These are phyloP conservation scores for Carnegiea gigantea DNA, from an alignment of 179 eudicot genomes.

Conservation along the genomic window DNA sequence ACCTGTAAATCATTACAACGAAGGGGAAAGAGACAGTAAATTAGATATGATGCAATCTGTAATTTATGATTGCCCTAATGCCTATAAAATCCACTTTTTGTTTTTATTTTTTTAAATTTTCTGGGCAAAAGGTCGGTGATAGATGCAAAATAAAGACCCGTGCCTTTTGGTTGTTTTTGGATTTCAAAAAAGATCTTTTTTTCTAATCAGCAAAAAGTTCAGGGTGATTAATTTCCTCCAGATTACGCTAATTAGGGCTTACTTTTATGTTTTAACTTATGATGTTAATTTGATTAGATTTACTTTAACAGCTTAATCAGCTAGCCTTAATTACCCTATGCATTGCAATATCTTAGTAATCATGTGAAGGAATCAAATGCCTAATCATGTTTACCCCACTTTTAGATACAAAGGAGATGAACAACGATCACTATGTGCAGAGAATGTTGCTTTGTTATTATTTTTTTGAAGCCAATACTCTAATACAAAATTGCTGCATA, in stretches of 20 bases:
- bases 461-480: too few species aligned
- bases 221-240: background rate
- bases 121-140: constrained; percentile 9
- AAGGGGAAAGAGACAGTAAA: constrained; percentile 7
- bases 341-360: constrained; percentile 12
- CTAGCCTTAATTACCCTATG: background rate
- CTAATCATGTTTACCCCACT: background rate
- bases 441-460: too few species aligned
- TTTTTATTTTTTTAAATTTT: background rate
- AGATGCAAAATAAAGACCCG: background rate
- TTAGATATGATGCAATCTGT: constrained; percentile 16
- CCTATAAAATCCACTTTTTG: background rate
- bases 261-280: constrained; percentile 1
- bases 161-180: constrained; percentile 1
- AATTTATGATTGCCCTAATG: constrained; percentile 17
- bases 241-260: constrained; percentile 4
- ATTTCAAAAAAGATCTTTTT: background rate
- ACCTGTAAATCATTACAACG: constrained; percentile 8
- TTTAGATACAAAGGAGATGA: background rate
- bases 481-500: too few species aligned
- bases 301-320: constrained; percentile 14
- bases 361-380: constrained; percentile 16
- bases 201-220: background rate
- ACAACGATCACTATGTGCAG: too few species aligned
- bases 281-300: background rate